phyloP scores from a whole-genome alignment of 257 asterid species.

The Jacaranda copaia region DNA sequence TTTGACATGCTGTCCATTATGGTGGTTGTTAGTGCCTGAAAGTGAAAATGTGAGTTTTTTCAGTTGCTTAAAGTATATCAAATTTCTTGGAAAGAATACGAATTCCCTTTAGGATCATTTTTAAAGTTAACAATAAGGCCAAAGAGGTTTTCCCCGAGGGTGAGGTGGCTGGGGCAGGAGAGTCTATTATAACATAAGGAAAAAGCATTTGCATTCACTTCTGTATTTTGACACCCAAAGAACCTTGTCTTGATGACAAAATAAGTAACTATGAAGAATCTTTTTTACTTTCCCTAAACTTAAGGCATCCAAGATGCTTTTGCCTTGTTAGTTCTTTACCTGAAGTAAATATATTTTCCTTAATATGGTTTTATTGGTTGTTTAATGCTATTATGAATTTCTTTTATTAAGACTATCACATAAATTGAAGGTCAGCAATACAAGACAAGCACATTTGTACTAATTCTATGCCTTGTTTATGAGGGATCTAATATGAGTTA shows the following conservation, averaged over 20 bases:
- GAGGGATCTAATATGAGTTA: background rate
- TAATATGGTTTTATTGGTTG: background rate
- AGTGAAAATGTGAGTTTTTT: slow-evolving; percentile 13
- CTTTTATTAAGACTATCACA: background rate
- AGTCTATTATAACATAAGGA: background rate
- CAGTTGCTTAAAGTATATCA: background rate
- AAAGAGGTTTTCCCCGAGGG: background rate
- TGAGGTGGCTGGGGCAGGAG: background rate
- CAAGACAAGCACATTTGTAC: slow-evolving; percentile 15
- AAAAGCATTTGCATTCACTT: slow-evolving; percentile 21
- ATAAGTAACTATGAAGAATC: background rate
- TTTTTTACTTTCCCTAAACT: background rate
- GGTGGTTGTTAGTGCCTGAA: slow-evolving; percentile 73
- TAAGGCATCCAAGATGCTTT: slow-evolving; percentile 26
- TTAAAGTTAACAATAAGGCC: background rate
- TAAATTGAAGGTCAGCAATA: slow-evolving; percentile 27
- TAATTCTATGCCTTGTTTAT: background rate
- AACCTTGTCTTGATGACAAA: slow-evolving; percentile 16
- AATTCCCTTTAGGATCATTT: background rate
- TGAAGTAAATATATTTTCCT: slow-evolving; percentile 1
- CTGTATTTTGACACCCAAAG: slow-evolving; percentile 5
- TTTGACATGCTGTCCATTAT: slow-evolving; percentile 75
- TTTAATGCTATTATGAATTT: background rate
- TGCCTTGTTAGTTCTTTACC: slow-evolving; percentile 16
- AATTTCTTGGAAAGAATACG: background rate